These are phyloP conservation scores for Ogataea glucozyma DNA, from an alignment of 805 yeast species.

Conservation along the genomic window DNA sequence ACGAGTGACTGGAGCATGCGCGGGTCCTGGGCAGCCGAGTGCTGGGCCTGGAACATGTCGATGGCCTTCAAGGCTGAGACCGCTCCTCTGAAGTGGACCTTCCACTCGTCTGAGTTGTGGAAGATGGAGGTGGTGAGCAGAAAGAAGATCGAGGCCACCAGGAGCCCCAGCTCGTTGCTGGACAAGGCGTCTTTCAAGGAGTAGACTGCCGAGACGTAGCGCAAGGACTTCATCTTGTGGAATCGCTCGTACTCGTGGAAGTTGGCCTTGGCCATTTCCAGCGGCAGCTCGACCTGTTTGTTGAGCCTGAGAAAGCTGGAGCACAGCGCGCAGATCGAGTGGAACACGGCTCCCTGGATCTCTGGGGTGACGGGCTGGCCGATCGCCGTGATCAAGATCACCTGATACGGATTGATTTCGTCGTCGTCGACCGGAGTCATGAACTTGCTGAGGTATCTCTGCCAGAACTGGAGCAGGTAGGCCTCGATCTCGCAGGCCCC, in stretches of 20 bases:
- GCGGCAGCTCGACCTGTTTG: background rate
- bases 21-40: background rate
- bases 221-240: constrained; percentile 3
- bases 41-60: background rate
- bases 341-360: constrained; percentile 1
- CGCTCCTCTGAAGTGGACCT: constrained; percentile 3
- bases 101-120: constrained; percentile 4
- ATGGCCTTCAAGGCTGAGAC: background rate
- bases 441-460: constrained; percentile 2
- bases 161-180: constrained; percentile 1
- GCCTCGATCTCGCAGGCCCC: background rate
- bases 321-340: constrained; percentile 2
- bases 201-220: background rate
- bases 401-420: constrained; percentile 1
- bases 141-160: constrained; percentile 2
- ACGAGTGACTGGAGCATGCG: background rate
- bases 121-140: constrained; percentile 1
- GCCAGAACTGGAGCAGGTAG: constrained; percentile 3
- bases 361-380: background rate
- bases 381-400: background rate
- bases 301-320: background rate
- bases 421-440: constrained; percentile 1
- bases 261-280: background rate
- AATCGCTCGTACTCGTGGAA: background rate
- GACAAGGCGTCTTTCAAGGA: background rate